Base-by-base conservation (phyloP, 2,329 filamentous ascomycete species). In the Phyllosticta ampelicida region DNA sequence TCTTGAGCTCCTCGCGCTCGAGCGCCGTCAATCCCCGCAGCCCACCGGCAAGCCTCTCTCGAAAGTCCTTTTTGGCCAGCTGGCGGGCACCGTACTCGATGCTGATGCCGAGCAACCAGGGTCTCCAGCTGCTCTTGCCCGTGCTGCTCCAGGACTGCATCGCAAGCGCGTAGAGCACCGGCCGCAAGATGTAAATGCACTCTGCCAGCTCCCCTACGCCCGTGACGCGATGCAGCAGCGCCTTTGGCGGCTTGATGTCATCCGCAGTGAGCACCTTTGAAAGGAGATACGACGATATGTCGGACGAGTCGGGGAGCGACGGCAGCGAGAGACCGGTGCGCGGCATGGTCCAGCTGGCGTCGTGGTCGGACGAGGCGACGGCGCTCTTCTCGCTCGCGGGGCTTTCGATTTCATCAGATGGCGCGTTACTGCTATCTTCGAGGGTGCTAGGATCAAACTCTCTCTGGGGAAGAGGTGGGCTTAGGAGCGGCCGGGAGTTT, bases 181-280 rank as follows among this genome's bases (percentile, higher is more conserved):
- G 94, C 18, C 92, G 84, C 1, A 97, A 74, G 63, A 97, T 96
- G 70, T 96, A 92, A 52, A 99, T 77, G n/a, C 91, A 76, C 75
- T 99, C 94, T 4, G 92, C 91, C 0, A 89, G 75, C 64, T 91
- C 89, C 0, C 90, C 90, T 61, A 87, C 86, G 1, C 94, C 79
- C 28, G 78, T 78, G 2, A 80, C 80, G 36, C 84, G 84, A 69
- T 95, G 91, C n/a, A 97, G 78, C 6, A 99, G 81, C 56, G 87
- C 86, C 36, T 87, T 86, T 0, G 94, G 89, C 0, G 92, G 89
- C 71, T 96, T 96, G 76, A 99, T 94, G 69, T 97, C 94, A 73
- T 99, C 94, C 9, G 94, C 90, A 0, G 90, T 96, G 52, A 99
- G 80, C 11, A 97, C 92, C 63, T 95, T 91, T 30, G 87, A 86